Base-by-base conservation (phyloP, 768 basidiomycete species). In the Tylopilus felleus region DNA sequence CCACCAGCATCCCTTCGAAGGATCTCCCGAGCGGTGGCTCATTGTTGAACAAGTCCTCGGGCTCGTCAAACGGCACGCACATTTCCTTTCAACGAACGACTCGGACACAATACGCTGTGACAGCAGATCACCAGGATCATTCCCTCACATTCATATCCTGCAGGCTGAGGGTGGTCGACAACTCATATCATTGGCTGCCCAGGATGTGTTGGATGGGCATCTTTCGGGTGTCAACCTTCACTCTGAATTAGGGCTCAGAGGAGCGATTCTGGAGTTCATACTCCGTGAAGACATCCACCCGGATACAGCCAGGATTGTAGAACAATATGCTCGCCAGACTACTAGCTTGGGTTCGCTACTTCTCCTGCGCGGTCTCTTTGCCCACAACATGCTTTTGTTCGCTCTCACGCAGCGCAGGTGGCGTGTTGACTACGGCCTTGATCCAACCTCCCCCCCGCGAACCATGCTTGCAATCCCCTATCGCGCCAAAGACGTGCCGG, bases 391-490 rank as follows among this genome's bases (percentile, higher is more conserved):
- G 10, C 60, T 74, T 3, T 22, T 65, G 10, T 66, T 64, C 45
- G 65, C 60, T 12, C 59, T 74, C 29, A 65, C 44, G 46, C 70
- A 74, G 2, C 70, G 69, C 25, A 60, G 75, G 21, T 74, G 31
- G 31, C 31, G 31, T 33, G 31, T 33, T 12, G 31, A 33, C 31
- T 33, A 33, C 5, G 31, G 31, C 31, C 31, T 33, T 33, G 3
- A 10, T 5, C 31, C 31, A 13, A 1, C 10, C 31, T 2, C 7
- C 25, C 25, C 54, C 4, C 1, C 28, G 23, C 69, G 73, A 10
- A 73, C 74, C 0, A 59, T 65, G 60, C 58, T 74, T 2, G 73
- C 73, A 1, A 74, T 74, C 3, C 73, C 73, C 0, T 74, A 74
- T 21, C 62, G 71, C 2, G 74, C 73, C 0, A 74, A 70, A 49